A percentile compares a stretch with the other conserved stretches of the same genome.
Evolutionary conservation across 1,284 basidiomycete species (phyloP).

Genomic region (Meripilus lineatus): DNA sequence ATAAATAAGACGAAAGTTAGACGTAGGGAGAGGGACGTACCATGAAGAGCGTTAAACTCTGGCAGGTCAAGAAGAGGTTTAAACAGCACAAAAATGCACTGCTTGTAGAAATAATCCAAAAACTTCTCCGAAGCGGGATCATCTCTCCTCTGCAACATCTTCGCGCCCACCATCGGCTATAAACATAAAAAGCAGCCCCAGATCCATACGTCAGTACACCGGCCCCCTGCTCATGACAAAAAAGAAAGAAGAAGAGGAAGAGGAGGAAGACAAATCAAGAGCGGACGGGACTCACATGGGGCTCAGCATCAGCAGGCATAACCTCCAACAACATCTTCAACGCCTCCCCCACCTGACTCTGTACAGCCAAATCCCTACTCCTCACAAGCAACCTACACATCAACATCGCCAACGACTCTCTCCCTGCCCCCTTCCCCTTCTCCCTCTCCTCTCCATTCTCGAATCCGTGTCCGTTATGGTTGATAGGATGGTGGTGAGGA

Average conservation of each 20-base stretch:
- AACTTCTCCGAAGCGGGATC: slow-evolving; percentile 86
- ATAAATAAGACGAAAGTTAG: background rate
- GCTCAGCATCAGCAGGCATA: slow-evolving; percentile 33
- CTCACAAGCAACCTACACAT: slow-evolving; percentile 75
- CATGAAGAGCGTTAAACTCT: slow-evolving; percentile 62
- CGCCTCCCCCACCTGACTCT: slow-evolving; percentile 90
- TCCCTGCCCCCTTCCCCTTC: slow-evolving; percentile 34
- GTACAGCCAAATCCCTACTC: slow-evolving; percentile 82
- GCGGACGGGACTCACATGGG: slow-evolving; percentile 20
- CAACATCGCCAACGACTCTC: slow-evolving; percentile 72
- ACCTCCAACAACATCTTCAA: slow-evolving; percentile 82
- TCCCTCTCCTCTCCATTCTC: slow-evolving; percentile 48
- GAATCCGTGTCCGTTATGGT: too few species aligned
- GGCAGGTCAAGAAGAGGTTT: slow-evolving; percentile 77
- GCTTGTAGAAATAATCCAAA: slow-evolving; percentile 88
- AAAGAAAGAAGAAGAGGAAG: too few species aligned
- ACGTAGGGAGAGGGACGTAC: too few species aligned
- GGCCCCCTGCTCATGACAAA: too few species aligned
- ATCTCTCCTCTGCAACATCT: slow-evolving; percentile 60
- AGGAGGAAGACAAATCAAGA: too few species aligned
- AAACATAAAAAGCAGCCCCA: background rate
- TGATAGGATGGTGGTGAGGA: too few species aligned
- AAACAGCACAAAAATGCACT: slow-evolving; percentile 71
- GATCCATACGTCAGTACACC: background rate
- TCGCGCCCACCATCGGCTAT: slow-evolving; percentile 27